Evolutionary conservation across 768 basidiomycete genomes (phyloP), one percentile per base, ranked within the genome.

Genomic region (Termitomyces sp.): DNA sequence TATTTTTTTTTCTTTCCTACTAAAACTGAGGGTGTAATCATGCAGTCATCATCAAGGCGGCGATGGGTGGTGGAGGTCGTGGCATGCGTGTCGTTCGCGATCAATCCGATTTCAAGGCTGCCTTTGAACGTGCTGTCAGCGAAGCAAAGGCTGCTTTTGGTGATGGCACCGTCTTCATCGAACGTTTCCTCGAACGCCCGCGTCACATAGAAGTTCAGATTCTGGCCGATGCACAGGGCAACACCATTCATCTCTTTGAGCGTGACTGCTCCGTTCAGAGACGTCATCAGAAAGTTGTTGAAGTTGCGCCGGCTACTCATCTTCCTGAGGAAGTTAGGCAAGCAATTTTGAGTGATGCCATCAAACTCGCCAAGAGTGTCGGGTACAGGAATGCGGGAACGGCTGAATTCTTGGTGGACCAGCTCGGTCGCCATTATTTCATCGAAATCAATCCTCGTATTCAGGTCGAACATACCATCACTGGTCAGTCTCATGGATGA

Each of bases 371-470:
- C 54, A 88, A 83, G 74, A 91, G 90, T 56, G 97, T 98, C 63
- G 85, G 88, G 6, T 99, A 99, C 72, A 83, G 93, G 62, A 98
- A 97, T 71, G 97, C 97, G 51, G 96, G 97, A 62, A 98, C 97
- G 40, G 94, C 93, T 26, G 97, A 99, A 75, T 99, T 98, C 79
- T 78, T 99, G 72, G 94, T 98, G 60, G 97, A 98, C 73, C 91
- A 94, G 69, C 84, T 89, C 79, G 94, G 92, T 64, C 82, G 94
- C 64, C 94, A 97, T 73, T 98, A 98, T 75, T 98, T 99, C 76
- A 98, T 99, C 67, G 97, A 99, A 74, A 98, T 99, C 65, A 98
- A 98, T 73, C 94, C 97, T 31, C 94, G 97, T 75, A 98, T 99
- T 66, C 97, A 99, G 73, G 97, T 99, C 73, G 97, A 98, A 70